Percentiles rank a stretch among this genome's conserved stretches.
phyloP scores from a whole-genome alignment of 139 green algal species.

The Diplosphaera chodatii region DNA sequence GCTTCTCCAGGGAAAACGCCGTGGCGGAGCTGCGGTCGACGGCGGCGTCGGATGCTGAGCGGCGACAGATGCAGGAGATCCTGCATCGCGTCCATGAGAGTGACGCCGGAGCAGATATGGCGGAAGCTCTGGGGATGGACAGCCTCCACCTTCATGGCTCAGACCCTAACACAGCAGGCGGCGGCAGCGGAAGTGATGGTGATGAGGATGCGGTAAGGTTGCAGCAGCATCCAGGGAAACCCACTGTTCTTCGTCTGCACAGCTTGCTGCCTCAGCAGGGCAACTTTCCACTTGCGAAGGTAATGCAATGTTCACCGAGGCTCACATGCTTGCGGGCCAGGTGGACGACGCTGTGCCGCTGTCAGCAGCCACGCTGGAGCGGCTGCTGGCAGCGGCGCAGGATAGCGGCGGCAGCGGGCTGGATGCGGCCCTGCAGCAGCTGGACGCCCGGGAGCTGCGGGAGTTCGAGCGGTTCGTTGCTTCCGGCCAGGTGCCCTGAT shows the following conservation, averaged over 20 bases:
- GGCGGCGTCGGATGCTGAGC: slow-evolving; percentile 27
- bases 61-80: slow-evolving; percentile 46
- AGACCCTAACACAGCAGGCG: background rate
- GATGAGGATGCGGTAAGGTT: slow-evolving; percentile 17
- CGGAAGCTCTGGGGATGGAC: background rate
- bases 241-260: too few species aligned
- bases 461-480: slow-evolving; percentile 35
- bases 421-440: slow-evolving; percentile 31
- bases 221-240: too few species aligned
- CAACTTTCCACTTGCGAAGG: too few species aligned
- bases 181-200: background rate
- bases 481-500: slow-evolving; percentile 11
- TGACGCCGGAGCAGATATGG: background rate
- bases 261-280: too few species aligned
- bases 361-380: slow-evolving; percentile 26
- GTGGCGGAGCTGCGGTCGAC: slow-evolving; percentile 35
- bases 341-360: slow-evolving; percentile 8
- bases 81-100: slow-evolving; percentile 42
- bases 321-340: too few species aligned
- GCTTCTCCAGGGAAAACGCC: slow-evolving; percentile 60
- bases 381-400: slow-evolving; percentile 26
- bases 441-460: slow-evolving; percentile 32
- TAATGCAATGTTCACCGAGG: too few species aligned
- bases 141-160: too few species aligned
- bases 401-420: background rate